Conservation (phyloP, 495 filamentous ascomycete species). For the Astrothelium macrocarpum region DNA sequence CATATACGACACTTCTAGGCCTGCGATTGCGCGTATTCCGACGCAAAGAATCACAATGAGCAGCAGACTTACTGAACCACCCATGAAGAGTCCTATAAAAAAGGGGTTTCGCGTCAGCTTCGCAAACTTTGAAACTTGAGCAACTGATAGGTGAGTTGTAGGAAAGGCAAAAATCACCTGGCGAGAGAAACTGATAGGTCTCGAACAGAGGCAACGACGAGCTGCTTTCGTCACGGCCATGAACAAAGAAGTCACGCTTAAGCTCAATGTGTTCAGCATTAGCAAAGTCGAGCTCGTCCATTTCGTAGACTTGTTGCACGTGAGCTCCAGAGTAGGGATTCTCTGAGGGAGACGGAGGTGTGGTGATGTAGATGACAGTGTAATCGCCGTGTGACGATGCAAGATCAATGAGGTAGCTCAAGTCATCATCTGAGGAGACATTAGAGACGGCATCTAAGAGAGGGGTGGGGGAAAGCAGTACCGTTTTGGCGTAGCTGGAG, state of each 20-base stretch:
- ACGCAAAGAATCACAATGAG: constrained; percentile 68
- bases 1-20: constrained; percentile 79
- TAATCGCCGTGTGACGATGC: constrained; percentile 46
- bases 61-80: constrained; percentile 55
- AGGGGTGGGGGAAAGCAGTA: not conserved
- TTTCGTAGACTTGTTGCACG: constrained; percentile 37
- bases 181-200: constrained; percentile 83
- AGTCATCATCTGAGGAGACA: constrained; percentile 44
- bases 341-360: constrained; percentile 25
- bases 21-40: constrained; percentile 62
- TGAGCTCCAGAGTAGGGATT: constrained; percentile 10
- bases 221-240: constrained; percentile 25
- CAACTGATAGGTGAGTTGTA: too few species aligned
- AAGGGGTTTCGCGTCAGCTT: not conserved
- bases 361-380: constrained; percentile 55
- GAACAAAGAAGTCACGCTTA: constrained; percentile 42
- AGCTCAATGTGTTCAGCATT: constrained; percentile 47
- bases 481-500: constrained; percentile 42
- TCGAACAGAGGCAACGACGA: constrained; percentile 62
- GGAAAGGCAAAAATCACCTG: constrained; percentile 39
- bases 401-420: constrained; percentile 45
- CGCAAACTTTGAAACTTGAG: too few species aligned
- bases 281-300: constrained; percentile 39
- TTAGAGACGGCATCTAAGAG: not conserved
- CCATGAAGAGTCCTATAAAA: constrained; percentile 68